phyloP scores from a whole-genome alignment of 176 grass and related monocot species.

The Pontederia paniculata region DNA sequence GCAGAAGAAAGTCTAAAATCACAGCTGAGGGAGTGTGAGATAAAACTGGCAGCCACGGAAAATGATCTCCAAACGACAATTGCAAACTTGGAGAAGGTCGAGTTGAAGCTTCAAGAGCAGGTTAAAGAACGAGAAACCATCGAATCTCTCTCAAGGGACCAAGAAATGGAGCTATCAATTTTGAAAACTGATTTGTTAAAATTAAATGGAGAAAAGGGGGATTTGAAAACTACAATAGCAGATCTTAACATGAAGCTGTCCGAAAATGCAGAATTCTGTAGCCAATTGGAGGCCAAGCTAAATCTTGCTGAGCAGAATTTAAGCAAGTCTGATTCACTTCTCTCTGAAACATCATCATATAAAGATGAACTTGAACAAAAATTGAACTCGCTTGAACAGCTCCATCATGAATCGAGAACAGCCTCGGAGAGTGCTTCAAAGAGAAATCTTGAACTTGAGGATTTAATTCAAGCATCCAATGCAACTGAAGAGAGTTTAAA shows the following conservation, averaged over 20 bases:
- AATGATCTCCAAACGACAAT: too few species aligned
- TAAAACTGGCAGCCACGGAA: too few species aligned
- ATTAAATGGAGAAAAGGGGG: slow-evolving; percentile 55
- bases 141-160: too few species aligned
- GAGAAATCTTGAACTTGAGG: slow-evolving; percentile 54
- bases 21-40: too few species aligned
- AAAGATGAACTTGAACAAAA: slow-evolving; percentile 58
- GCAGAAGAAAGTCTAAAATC: too few species aligned
- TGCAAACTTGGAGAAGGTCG: too few species aligned
- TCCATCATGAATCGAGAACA: slow-evolving; percentile 44
- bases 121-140: too few species aligned
- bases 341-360: slow-evolving; percentile 52
- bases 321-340: slow-evolving; percentile 41
- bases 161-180: slow-evolving; percentile 26
- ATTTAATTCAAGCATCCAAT: slow-evolving; percentile 33
- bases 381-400: slow-evolving; percentile 46
- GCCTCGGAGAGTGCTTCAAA: slow-evolving; percentile 36
- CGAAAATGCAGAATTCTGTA: slow-evolving; percentile 33
- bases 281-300: slow-evolving; percentile 23
- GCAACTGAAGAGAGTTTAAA: slow-evolving; percentile 42
- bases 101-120: too few species aligned
- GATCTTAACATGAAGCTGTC: slow-evolving; percentile 44
- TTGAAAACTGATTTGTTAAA: slow-evolving; percentile 30
- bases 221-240: slow-evolving; percentile 32
- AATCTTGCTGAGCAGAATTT: slow-evolving; percentile 38